phyloP scores from a whole-genome alignment of 257 asterid species.

The Gentiana straminea region DNA sequence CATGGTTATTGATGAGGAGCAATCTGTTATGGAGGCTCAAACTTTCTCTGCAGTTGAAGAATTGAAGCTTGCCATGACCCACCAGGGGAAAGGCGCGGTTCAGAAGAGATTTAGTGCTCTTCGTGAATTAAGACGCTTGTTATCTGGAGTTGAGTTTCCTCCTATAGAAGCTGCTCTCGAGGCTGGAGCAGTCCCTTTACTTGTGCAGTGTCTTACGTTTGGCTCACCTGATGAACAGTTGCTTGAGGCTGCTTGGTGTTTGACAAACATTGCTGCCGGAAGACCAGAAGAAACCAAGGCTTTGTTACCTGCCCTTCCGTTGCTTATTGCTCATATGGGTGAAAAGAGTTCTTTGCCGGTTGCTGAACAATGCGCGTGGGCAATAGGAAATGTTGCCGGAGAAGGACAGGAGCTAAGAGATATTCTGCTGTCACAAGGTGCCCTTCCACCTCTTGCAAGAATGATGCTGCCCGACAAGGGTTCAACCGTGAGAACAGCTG shows the following conservation, averaged over 20 bases:
- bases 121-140: slow-evolving; percentile 72
- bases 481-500: slow-evolving; percentile 97
- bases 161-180: slow-evolving; percentile 78
- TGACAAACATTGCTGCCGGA: slow-evolving; percentile 96
- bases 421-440: slow-evolving; percentile 80
- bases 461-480: slow-evolving; percentile 90
- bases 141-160: slow-evolving; percentile 86
- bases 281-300: slow-evolving; percentile 88
- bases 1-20: slow-evolving; percentile 69
- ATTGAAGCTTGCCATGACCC: slow-evolving; percentile 46
- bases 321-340: slow-evolving; percentile 94
- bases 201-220: slow-evolving; percentile 79
- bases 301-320: slow-evolving; percentile 78
- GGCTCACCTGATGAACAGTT: slow-evolving; percentile 97
- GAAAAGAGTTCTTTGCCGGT: slow-evolving; percentile 83
- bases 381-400: slow-evolving; percentile 95
- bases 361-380: slow-evolving; percentile 99
- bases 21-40: slow-evolving; percentile 58
- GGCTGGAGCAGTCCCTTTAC: slow-evolving; percentile 72
- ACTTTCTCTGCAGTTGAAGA: slow-evolving; percentile 60
- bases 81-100: slow-evolving; percentile 82
- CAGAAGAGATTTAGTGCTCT: slow-evolving; percentile 80
- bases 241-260: slow-evolving; percentile 99
- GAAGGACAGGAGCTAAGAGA: slow-evolving; percentile 87
- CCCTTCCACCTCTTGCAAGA: slow-evolving; percentile 78